Percentiles rank a stretch among this genome's conserved stretches.
phyloP scores from a whole-genome alignment of 352 stramenopile genomes.

The Thalassiosira mediterranea region DNA sequence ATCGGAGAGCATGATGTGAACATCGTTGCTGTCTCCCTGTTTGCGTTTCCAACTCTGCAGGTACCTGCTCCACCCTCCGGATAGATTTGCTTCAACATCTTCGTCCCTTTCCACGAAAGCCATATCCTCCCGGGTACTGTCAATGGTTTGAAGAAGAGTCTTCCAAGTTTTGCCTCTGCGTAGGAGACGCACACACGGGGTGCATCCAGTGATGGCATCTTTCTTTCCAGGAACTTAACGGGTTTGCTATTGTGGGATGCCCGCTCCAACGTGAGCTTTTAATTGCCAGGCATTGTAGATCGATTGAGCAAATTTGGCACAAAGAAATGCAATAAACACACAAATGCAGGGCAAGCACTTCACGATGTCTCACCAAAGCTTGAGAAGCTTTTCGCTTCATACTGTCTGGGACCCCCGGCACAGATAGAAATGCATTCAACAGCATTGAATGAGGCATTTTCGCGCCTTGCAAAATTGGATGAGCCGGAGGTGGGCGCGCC shows the following conservation, averaged over 20 bases:
- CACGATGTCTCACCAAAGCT: conserved; percentile 33
- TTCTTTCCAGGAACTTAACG: conserved; percentile 33
- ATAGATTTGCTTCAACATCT: conserved; percentile 39
- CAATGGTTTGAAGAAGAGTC: conserved; percentile 54
- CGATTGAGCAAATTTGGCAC: neutral
- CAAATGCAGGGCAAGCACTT: neutral
- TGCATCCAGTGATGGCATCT: conserved; percentile 43
- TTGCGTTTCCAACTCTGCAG: too few species aligned
- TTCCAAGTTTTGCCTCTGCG: conserved; percentile 51
- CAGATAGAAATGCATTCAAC: conserved; percentile 13
- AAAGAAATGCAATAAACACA: neutral
- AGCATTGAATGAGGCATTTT: conserved; percentile 29
- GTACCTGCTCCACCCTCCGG: neutral
- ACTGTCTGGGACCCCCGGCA: conserved; percentile 32
- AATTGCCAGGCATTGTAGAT: neutral
- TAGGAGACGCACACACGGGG: conserved; percentile 40
- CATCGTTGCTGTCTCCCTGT: too few species aligned
- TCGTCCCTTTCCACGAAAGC: conserved; percentile 44
- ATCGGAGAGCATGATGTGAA: too few species aligned
- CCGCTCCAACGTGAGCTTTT: conserved; percentile 26
- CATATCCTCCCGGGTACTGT: conserved; percentile 50
- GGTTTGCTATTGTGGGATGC: conserved; percentile 37
- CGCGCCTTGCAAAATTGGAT: neutral
- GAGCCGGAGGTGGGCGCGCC: too few species aligned
- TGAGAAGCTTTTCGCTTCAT: conserved; percentile 22